Base-by-base conservation (phyloP, 1,284 basidiomycete species). In the Hemileia vastatrix region DNA sequence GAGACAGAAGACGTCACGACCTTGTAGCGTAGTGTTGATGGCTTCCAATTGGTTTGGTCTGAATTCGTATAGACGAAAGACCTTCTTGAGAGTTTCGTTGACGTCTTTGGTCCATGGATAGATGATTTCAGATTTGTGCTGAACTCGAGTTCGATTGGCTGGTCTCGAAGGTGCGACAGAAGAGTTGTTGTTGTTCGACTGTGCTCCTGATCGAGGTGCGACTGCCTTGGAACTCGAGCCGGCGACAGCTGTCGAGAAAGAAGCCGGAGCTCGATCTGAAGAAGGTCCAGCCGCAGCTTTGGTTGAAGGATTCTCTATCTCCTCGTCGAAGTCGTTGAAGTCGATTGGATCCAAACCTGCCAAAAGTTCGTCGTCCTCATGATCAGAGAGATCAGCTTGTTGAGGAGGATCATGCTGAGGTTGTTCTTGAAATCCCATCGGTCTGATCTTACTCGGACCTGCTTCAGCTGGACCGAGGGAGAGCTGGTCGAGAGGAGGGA, bases 1-100 rank as follows among this genome's bases (percentile, higher is more conserved):
- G 5, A 97, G 81, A 18, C 96, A 88, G 68, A 97, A 92, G 9
- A 92, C 90, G 71, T 97, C 94, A 53, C 80, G 82, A 2, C 87
- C 90, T 0, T 80, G 79, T 75, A 98, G 79, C 0, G 88, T 85
- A 3, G 85, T 86, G 54, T 84, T 82, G 69, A 97, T 88, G 0
- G 88, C 91, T 70, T 90, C 86, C 45, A 90, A 81, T 75, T 97
- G 94, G 73, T 96, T 88, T 3, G 77, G 77, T 9, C 93, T 84
- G 76, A 97, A 97, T 0, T 72, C 71, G 0, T 80, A 71, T 2
- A 96, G 79, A 3, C 79, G 78, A 76, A 96, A 97, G 1, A 83
- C 80, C 1, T 78, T 73, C 44, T 79, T 81, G 21, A 96, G 79
- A 13, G 83, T 82, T 9, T 79, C 77, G 66, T 80, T 78, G 45